Evolutionary conservation across 202 grass and related monocot genomes (phyloP), one percentile per base, ranked within the genome.

Genomic region (Panicum hallii): DNA sequence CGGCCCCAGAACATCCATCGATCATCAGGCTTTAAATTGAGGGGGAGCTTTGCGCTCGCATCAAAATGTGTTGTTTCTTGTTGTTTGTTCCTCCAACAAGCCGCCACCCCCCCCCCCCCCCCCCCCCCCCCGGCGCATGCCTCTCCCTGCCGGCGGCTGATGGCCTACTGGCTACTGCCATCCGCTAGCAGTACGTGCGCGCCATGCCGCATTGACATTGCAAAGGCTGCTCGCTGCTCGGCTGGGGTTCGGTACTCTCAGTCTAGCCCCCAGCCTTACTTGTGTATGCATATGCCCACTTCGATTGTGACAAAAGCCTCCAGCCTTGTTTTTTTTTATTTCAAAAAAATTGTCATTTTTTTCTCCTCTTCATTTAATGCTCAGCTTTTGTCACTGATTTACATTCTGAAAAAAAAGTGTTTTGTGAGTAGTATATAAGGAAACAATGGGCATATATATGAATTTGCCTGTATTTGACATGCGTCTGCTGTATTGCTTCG

Each of bases 51-150:
- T 81, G 79, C 52, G 75, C 36, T 85, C 70, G 82, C 87, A 80
- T 89, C 77, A 85, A 85, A 89, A 85, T 85, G 77, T 52, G 87
- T 26, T 62, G 74, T 14, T 72, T 70, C 6, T 77, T 68, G 28
- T 42, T 82, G 67, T 78, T 34, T 61, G 50, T 70, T 57, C 79
- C 6, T 3, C 30, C 32, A 32, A 32, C 2, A n/a, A n/a, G n/a
- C n/a, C n/a, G n/a, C n/a, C n/a, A n/a, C 7, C 1, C 20, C 7
- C 42, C 7, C 42, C 17, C 40, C 55, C 67, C n/a, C n/a, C 2
- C 7, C 1, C 20, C 7, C 42, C 7, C 42, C 17, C 40, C 55
- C 67, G n/a, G n/a, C 44, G 66, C 38, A 20, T 68, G 38, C 26
- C 26, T 26, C 26, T 26, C 26, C 26, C 26, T 67, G 64, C 58